Conservation (phyloP, 2,329 filamentous ascomycete genomes). For the Xylariaceae sp. region DNA sequence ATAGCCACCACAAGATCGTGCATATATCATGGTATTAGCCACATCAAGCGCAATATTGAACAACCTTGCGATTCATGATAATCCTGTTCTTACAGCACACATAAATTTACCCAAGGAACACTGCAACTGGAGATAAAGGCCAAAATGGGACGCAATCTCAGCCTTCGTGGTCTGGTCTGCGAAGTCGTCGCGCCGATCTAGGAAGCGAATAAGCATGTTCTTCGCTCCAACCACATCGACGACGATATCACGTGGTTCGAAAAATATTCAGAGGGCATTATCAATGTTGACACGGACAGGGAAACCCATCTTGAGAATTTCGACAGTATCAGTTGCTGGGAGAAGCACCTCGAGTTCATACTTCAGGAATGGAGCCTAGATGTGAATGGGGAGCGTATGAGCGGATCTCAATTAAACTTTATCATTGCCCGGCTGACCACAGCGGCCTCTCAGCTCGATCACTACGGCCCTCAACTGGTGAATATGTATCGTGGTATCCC, state of each 20-base stretch:
- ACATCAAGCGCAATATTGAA: no score
- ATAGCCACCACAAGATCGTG: no score
- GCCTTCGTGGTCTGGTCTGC: not conserved
- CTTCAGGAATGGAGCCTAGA: not conserved
- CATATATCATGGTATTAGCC: no score
- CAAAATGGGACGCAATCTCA: not conserved
- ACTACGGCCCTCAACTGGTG: not conserved
- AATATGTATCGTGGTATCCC: not conserved
- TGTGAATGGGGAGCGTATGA: constrained; percentile 9
- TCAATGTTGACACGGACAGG: not conserved
- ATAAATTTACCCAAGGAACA: no score
- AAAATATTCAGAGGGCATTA: not conserved
- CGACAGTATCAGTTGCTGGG: not conserved
- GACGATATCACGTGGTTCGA: not conserved
- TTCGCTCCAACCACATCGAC: constrained; percentile 4
- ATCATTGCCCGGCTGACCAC: not conserved
- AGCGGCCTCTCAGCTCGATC: not conserved
- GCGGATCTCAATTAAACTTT: constrained; percentile 1
- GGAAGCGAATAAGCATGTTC: constrained; percentile 4
- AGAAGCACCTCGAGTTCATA: constrained; percentile 1
- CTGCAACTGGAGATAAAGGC: no score
- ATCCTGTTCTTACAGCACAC: no score
- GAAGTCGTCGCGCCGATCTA: not conserved
- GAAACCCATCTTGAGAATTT: constrained; percentile 2
- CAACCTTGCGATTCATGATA: no score